Conservation (phyloP, 2,329 filamentous ascomycete genomes). For the Fusarium sterilihyphosum region DNA sequence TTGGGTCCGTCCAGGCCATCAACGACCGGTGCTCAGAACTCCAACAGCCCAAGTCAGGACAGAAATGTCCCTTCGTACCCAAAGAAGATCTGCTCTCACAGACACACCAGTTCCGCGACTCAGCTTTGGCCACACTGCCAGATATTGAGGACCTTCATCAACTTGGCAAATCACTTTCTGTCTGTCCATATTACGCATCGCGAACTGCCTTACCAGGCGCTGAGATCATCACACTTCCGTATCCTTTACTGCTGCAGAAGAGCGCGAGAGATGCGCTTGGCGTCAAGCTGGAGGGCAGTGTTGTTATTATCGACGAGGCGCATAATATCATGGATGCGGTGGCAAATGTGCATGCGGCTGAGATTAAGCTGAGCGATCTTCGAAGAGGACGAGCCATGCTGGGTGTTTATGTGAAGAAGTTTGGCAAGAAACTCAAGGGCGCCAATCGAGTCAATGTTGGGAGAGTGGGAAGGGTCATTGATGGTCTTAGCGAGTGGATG, state of each 20-base stretch:
- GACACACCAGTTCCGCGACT: constrained; percentile 85
- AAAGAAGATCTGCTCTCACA: constrained; percentile 78
- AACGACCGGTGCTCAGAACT: constrained; percentile 94
- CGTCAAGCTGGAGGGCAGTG: constrained; percentile 84
- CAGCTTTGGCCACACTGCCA: constrained; percentile 82
- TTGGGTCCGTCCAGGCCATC: constrained; percentile 80
- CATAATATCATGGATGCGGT: constrained; percentile 98
- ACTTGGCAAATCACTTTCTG: constrained; percentile 79
- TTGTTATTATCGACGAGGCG: constrained; percentile 97
- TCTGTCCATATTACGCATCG: constrained; percentile 98
- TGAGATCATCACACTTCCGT: constrained; percentile 92
- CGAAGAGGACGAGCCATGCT: constrained; percentile 78
- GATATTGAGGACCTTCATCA: constrained; percentile 92
- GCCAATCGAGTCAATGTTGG: constrained; percentile 92
- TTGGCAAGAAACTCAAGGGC: constrained; percentile 87
- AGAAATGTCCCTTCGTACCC: constrained; percentile 80
- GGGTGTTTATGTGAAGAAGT: constrained; percentile 84
- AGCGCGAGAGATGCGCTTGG: constrained; percentile 87
- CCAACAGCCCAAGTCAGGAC: constrained; percentile 71
- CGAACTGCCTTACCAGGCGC: constrained; percentile 82
- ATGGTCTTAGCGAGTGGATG: constrained; percentile 78
- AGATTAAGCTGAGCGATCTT: constrained; percentile 78
- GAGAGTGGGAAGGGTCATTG: constrained; percentile 84
- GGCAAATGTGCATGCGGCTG: constrained; percentile 83
- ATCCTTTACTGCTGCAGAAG: constrained; percentile 87